A percentile compares a stretch with the other conserved stretches of the same genome.
Conservation (phyloP, 352 stramenopile species). For the Phytophthora pini region DNA sequence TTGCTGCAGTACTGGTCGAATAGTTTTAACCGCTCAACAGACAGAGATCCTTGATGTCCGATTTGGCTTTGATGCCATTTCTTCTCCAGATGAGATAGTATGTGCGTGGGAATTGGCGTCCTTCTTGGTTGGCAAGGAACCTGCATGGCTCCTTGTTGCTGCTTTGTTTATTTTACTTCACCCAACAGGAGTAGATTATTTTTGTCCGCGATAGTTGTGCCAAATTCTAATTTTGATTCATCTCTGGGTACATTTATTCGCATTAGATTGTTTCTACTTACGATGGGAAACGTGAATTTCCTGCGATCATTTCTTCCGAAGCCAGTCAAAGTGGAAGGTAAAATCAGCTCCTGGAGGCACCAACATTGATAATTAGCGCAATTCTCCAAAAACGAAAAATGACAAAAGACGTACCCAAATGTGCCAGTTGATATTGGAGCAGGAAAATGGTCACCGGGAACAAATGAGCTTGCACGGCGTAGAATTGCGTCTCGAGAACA, state of each 20-base stretch:
- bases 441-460: conserved; percentile 3
- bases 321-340: conserved; percentile 6
- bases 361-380: too few species aligned
- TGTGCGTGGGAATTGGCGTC: too few species aligned
- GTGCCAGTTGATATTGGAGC: conserved; percentile 16
- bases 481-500: conserved; percentile 10
- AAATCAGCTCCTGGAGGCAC: conserved; percentile 1
- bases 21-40: conserved; percentile 13
- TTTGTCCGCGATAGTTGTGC: too few species aligned
- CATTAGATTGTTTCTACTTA: too few species aligned
- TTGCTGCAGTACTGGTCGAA: conserved; percentile 13
- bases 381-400: not conserved
- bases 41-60: conserved; percentile 5
- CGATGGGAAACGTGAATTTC: too few species aligned
- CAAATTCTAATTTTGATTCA: too few species aligned
- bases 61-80: conserved; percentile 8
- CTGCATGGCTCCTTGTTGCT: too few species aligned
- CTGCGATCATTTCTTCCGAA: not conserved
- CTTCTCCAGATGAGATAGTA: not conserved
- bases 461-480: not conserved
- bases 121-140: too few species aligned
- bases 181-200: too few species aligned
- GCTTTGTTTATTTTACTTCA: too few species aligned
- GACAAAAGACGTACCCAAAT: conserved; percentile 1
- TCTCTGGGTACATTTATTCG: too few species aligned